phyloP scores from a whole-genome alignment of 1,284 basidiomycete species.

The Cryptococcus sp. region DNA sequence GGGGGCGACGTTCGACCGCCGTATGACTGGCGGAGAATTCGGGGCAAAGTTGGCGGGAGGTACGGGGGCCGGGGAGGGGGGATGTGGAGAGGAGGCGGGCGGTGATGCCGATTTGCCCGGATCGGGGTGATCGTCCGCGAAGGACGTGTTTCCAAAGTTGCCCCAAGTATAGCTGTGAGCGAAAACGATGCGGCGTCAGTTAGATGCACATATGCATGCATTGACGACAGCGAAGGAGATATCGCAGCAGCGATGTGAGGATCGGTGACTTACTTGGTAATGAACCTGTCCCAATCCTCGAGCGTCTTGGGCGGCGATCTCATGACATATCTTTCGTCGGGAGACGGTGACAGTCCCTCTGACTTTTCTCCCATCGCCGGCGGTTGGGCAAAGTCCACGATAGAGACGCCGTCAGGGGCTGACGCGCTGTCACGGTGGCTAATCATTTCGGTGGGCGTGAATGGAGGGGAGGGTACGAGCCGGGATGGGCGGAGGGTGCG shows the following conservation, averaged over 20 bases:
- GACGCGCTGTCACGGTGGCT: no score
- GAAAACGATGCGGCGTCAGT: background rate
- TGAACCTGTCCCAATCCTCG: slow-evolving; percentile 31
- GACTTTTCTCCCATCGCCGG: no score
- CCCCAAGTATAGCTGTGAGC: background rate
- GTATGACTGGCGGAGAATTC: background rate
- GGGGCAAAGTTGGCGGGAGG: background rate
- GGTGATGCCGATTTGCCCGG: no score
- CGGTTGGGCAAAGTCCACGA: no score
- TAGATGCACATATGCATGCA: background rate
- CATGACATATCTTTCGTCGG: background rate
- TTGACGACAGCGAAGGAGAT: background rate
- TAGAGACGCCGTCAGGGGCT: no score
- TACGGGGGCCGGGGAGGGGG: background rate
- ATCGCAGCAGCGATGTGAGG: background rate
- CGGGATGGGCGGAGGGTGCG: no score
- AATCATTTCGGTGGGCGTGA: no score
- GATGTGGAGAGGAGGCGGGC: background rate
- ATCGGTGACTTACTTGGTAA: slow-evolving; percentile 19
- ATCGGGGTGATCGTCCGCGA: no score
- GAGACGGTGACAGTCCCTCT: no score
- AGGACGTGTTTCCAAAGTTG: background rate
- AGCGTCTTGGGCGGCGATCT: slow-evolving; percentile 12
- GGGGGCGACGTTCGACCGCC: background rate
- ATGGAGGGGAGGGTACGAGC: no score